Evolutionary conservation across 2,329 filamentous ascomycete species (phyloP).

Genomic region (Myriosclerotinia curreyana): DNA sequence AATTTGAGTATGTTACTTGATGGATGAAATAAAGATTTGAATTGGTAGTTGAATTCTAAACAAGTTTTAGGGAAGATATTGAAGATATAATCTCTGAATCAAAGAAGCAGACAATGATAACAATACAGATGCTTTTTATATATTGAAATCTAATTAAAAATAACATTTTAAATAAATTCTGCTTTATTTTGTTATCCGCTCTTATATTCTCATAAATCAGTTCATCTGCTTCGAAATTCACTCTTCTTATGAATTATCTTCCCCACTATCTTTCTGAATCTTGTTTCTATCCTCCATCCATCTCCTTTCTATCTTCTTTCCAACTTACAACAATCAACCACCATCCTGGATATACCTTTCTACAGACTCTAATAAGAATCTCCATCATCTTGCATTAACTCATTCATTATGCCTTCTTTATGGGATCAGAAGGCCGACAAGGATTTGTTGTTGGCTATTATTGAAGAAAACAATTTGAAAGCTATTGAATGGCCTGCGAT

Average conservation of each 20-base stretch:
- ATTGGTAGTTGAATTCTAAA: too few species aligned
- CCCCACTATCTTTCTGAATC: background rate
- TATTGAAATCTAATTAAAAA: too few species aligned
- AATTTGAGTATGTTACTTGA: too few species aligned
- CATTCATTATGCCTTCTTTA: constrained; percentile 12
- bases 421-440: constrained; percentile 36
- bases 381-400: background rate
- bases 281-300: background rate
- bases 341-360: background rate
- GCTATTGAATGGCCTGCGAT: constrained; percentile 33
- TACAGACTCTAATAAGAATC: background rate
- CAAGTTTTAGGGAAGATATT: too few species aligned
- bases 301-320: constrained; percentile 1
- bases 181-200: too few species aligned
- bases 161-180: too few species aligned
- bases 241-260: background rate
- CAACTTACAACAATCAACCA: background rate
- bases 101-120: too few species aligned
- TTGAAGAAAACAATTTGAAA: constrained; percentile 32
- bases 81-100: too few species aligned
- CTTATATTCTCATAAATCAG: too few species aligned
- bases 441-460: constrained; percentile 37
- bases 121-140: too few species aligned
- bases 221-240: constrained; percentile 1
- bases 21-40: too few species aligned